Percentiles rank a stretch among this genome's conserved stretches.
Conservation (phyloP, 2,329 filamentous ascomycete species). For the Pseudogymnoascus sp. region DNA sequence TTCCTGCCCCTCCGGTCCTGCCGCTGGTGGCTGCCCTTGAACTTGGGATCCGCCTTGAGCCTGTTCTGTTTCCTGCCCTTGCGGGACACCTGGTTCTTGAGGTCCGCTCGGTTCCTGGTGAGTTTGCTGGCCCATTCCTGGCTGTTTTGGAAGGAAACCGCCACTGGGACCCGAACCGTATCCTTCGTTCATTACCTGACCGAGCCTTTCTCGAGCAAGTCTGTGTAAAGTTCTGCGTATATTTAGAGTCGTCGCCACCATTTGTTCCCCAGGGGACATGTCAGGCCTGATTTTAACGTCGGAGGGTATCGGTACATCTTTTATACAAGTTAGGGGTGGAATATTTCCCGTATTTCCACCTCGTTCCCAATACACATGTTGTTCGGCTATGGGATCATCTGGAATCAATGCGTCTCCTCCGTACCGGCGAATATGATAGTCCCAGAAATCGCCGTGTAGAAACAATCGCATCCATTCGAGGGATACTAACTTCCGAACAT, state of each 20-base stretch:
- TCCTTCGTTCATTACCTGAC: background rate
- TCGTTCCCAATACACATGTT: background rate
- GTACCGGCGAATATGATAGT: background rate
- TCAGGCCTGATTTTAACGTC: background rate
- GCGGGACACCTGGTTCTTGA: background rate
- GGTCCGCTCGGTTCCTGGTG: background rate
- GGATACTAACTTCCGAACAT: background rate
- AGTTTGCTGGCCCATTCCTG: background rate
- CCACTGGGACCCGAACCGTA: background rate
- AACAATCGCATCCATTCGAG: background rate
- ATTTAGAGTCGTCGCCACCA: background rate
- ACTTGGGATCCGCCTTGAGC: background rate
- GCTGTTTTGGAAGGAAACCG: background rate
- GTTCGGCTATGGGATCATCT: background rate
- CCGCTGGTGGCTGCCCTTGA: background rate
- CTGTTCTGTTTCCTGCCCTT: background rate
- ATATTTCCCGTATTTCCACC: background rate
- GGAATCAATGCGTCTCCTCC: background rate
- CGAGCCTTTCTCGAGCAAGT: background rate
- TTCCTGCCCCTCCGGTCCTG: background rate
- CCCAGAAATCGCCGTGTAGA: background rate
- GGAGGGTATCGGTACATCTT: too few species aligned
- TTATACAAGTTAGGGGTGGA: too few species aligned
- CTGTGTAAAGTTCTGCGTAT: background rate
- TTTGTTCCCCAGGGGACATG: background rate